Conservation (phyloP, 116 monocot genomes). For the Papilionanthe hybrid region DNA sequence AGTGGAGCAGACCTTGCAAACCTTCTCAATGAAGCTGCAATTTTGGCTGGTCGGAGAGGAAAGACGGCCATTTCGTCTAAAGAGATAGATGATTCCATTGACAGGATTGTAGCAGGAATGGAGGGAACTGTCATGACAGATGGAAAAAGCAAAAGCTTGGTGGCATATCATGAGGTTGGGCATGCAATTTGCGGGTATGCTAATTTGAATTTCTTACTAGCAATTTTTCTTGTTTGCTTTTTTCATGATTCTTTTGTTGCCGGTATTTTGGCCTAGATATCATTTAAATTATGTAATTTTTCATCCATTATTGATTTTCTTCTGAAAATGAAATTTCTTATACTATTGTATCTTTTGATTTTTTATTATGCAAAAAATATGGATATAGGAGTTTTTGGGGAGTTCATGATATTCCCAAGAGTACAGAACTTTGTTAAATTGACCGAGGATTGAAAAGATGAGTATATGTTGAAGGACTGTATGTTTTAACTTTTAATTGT, state of each 20-base stretch:
- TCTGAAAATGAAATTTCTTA: neutral
- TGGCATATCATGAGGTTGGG: slow-evolving; percentile 99
- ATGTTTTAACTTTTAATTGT: too few species aligned
- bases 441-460: too few species aligned
- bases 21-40: slow-evolving; percentile 94
- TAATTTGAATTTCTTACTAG: neutral
- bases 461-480: too few species aligned
- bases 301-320: neutral
- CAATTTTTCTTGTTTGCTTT: neutral
- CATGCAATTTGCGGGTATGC: slow-evolving; percentile 97
- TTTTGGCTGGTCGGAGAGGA: slow-evolving; percentile 84
- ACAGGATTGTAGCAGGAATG: slow-evolving; percentile 99
- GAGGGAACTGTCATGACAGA: slow-evolving; percentile 99
- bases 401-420: too few species aligned
- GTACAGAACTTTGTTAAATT: too few species aligned
- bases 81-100: slow-evolving; percentile 99
- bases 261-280: neutral
- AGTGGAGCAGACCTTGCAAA: slow-evolving; percentile 99
- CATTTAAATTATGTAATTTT: neutral
- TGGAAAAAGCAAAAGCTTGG: slow-evolving; percentile 97
- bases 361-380: neutral
- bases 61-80: slow-evolving; percentile 86
- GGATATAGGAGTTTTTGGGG: neutral
- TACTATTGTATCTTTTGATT: neutral
- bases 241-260: neutral